Evolutionary conservation across 345 rosid genomes (phyloP).

Genomic region (Citrus medica): DNA sequence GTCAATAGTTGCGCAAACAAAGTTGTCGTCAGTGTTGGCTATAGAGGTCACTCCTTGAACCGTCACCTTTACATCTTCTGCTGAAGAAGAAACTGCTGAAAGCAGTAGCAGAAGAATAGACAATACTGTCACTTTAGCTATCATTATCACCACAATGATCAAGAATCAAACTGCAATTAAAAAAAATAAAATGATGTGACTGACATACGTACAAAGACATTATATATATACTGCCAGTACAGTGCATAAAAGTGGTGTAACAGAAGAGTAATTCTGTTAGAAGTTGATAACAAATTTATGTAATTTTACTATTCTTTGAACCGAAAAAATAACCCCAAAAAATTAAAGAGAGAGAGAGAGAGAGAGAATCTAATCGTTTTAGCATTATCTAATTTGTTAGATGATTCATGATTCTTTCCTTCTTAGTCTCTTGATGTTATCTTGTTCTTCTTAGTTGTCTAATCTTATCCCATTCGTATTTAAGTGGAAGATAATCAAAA

Average conservation of each 20-base stretch:
- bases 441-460: not conserved
- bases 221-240: not conserved
- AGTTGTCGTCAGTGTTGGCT: conserved; percentile 45
- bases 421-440: not conserved
- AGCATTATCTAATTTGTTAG: not conserved
- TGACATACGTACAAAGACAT: not conserved
- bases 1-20: conserved; percentile 59
- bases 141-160: not conserved
- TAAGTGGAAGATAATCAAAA: not conserved
- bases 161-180: not conserved
- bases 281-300: not conserved
- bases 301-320: not conserved
- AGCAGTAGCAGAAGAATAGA: conserved; percentile 2
- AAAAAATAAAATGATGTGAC: not conserved
- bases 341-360: too few species aligned
- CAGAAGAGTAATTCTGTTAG: not conserved
- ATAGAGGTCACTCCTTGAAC: conserved; percentile 35
- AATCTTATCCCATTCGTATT: not conserved
- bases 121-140: not conserved
- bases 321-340: not conserved
- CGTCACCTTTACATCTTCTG: conserved; percentile 28
- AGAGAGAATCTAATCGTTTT: not conserved
- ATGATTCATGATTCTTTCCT: not conserved
- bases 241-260: too few species aligned
- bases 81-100: conserved; percentile 1